A percentile compares a stretch with the other conserved stretches of the same genome.
phyloP scores from a whole-genome alignment of 148 eudicot genomes.

The Rhododendron ferrugineum region DNA sequence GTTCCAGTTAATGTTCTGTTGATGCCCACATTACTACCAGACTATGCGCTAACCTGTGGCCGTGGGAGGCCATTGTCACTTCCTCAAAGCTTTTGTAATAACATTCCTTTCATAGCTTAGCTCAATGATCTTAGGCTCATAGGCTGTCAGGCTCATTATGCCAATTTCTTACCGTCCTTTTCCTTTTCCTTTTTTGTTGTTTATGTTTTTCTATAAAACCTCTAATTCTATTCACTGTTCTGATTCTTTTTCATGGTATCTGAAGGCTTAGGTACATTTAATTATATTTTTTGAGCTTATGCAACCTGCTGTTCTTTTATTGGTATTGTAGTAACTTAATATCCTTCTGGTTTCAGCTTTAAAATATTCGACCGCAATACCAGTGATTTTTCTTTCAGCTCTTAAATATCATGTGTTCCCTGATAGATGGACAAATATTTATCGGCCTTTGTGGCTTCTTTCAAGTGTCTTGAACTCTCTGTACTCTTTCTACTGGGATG shows the following conservation, averaged over 20 bases:
- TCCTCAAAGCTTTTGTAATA: background rate
- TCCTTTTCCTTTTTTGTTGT: background rate
- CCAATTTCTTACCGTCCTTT: background rate
- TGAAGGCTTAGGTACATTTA: background rate
- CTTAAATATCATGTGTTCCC: conserved; percentile 92
- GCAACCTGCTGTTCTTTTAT: background rate
- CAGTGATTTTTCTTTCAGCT: conserved; percentile 94
- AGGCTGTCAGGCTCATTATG: background rate
- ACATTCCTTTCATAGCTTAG: background rate
- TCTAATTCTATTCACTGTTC: background rate
- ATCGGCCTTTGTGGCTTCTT: conserved; percentile 86
- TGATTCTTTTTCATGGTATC: background rate
- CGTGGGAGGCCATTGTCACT: background rate
- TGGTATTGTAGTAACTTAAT: conserved; percentile 10
- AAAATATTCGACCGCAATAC: conserved; percentile 95
- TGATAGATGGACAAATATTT: conserved; percentile 71
- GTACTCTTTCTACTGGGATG: conserved; percentile 98
- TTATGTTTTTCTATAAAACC: background rate
- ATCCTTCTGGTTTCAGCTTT: conserved; percentile 59
- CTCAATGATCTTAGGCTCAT: background rate
- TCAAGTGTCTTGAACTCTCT: conserved; percentile 78
- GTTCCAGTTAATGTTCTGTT: background rate
- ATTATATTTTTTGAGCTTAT: background rate
- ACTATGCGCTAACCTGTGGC: background rate
- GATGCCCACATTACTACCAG: background rate